Percentiles rank a stretch among this genome's conserved stretches.
Conservation (phyloP, 345 rosid species). For the Syzygium grande region DNA sequence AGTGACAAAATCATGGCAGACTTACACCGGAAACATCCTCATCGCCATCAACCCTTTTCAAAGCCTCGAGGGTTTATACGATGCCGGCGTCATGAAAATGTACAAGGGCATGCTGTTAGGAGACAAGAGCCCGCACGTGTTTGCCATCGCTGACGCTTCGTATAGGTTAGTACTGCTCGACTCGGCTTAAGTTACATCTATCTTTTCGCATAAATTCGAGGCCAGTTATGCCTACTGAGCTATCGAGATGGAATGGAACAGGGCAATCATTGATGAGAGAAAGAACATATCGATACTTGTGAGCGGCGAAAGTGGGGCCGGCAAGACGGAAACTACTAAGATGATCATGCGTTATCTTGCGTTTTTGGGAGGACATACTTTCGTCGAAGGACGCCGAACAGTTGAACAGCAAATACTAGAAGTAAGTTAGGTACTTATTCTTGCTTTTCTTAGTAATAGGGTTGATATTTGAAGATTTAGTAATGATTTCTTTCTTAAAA, state of each 20-base stretch:
- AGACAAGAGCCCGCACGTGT: slow-evolving; percentile 68
- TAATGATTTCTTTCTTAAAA: not conserved
- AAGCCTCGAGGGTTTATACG: slow-evolving; percentile 52
- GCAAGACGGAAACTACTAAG: slow-evolving; percentile 95
- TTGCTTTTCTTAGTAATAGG: not conserved
- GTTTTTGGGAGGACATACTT: slow-evolving; percentile 59
- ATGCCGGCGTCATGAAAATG: slow-evolving; percentile 41
- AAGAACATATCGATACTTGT: slow-evolving; percentile 78
- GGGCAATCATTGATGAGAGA: slow-evolving; percentile 76
- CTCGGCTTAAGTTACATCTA: not conserved
- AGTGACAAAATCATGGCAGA: slow-evolving; percentile 51
- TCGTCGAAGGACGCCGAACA: slow-evolving; percentile 53
- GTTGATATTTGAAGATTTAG: not conserved
- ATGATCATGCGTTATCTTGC: slow-evolving; percentile 95
- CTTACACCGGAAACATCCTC: slow-evolving; percentile 84
- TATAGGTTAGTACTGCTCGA: slow-evolving; percentile 29
- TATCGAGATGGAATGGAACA: slow-evolving; percentile 12
- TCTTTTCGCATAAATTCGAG: not conserved
- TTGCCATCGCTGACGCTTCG: slow-evolving; percentile 75
- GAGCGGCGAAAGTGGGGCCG: slow-evolving; percentile 97
- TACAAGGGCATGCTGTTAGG: slow-evolving; percentile 56
- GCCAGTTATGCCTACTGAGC: not conserved
- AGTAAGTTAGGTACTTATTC: slow-evolving; percentile 32
- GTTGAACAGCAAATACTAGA: slow-evolving; percentile 80
- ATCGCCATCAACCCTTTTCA: slow-evolving; percentile 92